phyloP scores from a whole-genome alignment of 1,284 basidiomycete species.

The Heterobasidion annosum region DNA sequence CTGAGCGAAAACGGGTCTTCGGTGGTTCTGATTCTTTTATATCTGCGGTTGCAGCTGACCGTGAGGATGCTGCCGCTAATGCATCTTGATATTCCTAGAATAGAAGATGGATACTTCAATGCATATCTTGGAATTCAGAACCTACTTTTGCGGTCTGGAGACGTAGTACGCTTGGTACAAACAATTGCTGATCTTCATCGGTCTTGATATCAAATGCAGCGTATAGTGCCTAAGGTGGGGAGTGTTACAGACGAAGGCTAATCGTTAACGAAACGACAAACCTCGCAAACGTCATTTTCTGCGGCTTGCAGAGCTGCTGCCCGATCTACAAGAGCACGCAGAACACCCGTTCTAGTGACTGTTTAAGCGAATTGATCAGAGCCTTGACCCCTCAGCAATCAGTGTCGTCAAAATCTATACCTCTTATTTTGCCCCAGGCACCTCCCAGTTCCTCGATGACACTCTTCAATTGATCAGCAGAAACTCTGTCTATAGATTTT shows the following conservation, averaged over 20 bases:
- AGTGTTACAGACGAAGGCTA: too few species aligned
- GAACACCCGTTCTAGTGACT: conserved; percentile 56
- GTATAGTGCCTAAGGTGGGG: not conserved
- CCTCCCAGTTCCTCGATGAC: conserved; percentile 50
- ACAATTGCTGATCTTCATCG: conserved; percentile 30
- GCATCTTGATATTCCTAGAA: conserved; percentile 27
- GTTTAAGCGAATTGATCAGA: not conserved
- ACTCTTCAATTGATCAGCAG: conserved; percentile 44
- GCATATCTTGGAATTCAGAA: not conserved
- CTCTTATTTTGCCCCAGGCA: conserved; percentile 40
- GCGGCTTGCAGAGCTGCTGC: conserved; percentile 36
- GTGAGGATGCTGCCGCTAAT: conserved; percentile 5
- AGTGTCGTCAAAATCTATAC: conserved; percentile 27
- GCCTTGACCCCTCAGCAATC: too few species aligned
- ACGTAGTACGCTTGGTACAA: conserved; percentile 60
- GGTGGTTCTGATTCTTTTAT: conserved; percentile 10
- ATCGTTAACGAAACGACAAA: conserved; percentile 16
- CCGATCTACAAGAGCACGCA: conserved; percentile 69
- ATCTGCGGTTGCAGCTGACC: conserved; percentile 12
- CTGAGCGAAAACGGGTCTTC: conserved; percentile 13
- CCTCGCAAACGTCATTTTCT: conserved; percentile 37
- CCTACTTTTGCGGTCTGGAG: conserved; percentile 38
- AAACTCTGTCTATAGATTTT: conserved; percentile 58
- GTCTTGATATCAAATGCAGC: conserved; percentile 37
- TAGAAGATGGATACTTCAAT: not conserved